Evolutionary conservation across 2,329 filamentous ascomycete species (phyloP).

Genomic region (Monosporascus sp.): DNA sequence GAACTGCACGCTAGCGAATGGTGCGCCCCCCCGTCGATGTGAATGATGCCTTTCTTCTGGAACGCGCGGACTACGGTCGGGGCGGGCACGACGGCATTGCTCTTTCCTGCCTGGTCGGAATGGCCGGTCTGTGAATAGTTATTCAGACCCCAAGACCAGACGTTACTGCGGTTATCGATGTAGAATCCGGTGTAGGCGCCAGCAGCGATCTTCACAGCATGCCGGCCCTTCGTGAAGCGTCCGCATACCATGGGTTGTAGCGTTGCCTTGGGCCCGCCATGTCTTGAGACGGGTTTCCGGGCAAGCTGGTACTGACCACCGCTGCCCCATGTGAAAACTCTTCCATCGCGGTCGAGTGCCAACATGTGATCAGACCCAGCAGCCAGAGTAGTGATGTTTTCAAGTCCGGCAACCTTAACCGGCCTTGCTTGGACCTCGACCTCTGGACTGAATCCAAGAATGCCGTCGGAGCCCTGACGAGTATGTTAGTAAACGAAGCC

Average conservation of each 20-base stretch:
- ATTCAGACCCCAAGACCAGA: slow-evolving; percentile 69
- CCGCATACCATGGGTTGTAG: slow-evolving; percentile 36
- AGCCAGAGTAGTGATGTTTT: slow-evolving; percentile 58
- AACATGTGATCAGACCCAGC: slow-evolving; percentile 65
- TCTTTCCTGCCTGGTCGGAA: slow-evolving; percentile 56
- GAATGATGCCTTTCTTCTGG: slow-evolving; percentile 55
- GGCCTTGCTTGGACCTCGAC: slow-evolving; percentile 44
- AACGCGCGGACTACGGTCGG: slow-evolving; percentile 65
- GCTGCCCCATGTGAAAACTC: slow-evolving; percentile 71
- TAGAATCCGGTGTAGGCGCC: slow-evolving; percentile 70
- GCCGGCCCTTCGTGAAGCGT: slow-evolving; percentile 43
- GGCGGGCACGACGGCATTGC: slow-evolving; percentile 66
- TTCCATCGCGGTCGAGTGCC: slow-evolving; percentile 64
- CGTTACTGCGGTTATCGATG: slow-evolving; percentile 58
- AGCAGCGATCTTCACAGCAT: slow-evolving; percentile 49
- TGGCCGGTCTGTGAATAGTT: slow-evolving; percentile 67
- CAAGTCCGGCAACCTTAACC: slow-evolving; percentile 48
- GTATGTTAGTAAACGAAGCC: slow-evolving; percentile 5
- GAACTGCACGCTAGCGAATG: slow-evolving; percentile 51
- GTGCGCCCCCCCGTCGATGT: slow-evolving; percentile 66
- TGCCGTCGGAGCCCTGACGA: slow-evolving; percentile 40
- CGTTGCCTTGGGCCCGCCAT: slow-evolving; percentile 17
- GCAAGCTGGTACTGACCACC: slow-evolving; percentile 72
- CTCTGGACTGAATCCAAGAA: slow-evolving; percentile 56
- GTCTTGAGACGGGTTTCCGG: slow-evolving; percentile 47